Conservation (phyloP, 345 rosid species). For the Brassica napus region Da-Ae NC_063434.1:7313001-7313500, state of each 20-base stretch:
- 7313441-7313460: constrained; percentile 21
- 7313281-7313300: constrained; percentile 76
- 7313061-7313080: background rate
- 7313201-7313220: constrained; percentile 51
- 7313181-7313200: constrained; percentile 14
- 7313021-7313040: background rate
- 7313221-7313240: constrained; percentile 71
- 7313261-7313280: constrained; percentile 76
- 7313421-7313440: constrained; percentile 22
- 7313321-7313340: constrained; percentile 94
- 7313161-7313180: constrained; percentile 21
- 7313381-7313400: background rate
- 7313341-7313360: constrained; percentile 75
- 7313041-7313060: background rate
- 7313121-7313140: background rate
- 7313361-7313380: constrained; percentile 53
- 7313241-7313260: constrained; percentile 57
- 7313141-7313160: background rate
- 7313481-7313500: constrained; percentile 4
- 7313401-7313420: constrained; percentile 14
- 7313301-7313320: constrained; percentile 90
- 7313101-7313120: constrained; percentile 26
- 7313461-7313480: constrained; percentile 37
- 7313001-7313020: too few species aligned
- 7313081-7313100: constrained; percentile 12